Conservation (phyloP, 805 yeast genomes). For the Candida mattraensis region DNA sequence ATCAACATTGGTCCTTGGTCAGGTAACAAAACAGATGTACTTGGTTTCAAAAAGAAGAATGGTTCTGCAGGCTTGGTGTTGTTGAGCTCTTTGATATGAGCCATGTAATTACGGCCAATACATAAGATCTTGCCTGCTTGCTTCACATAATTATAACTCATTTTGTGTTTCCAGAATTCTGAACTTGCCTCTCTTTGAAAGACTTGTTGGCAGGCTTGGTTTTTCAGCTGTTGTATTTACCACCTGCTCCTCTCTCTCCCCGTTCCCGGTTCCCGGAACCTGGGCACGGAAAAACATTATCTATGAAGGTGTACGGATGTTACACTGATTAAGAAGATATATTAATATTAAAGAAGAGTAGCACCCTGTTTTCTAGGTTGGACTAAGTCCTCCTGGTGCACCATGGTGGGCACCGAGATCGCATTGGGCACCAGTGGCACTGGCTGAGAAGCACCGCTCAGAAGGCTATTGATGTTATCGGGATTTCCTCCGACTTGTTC, state of each 20-base stretch:
- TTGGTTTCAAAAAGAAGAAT: constrained; percentile 89
- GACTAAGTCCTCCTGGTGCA: constrained; percentile 1
- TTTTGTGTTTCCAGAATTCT: too few relatives aligned
- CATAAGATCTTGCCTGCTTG: constrained; percentile 80
- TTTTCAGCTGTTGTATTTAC: too few relatives aligned
- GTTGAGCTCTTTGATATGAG: constrained; percentile 88
- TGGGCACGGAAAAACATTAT: too few relatives aligned
- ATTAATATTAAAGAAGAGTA: too few relatives aligned
- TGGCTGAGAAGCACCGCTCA: constrained; percentile 34
- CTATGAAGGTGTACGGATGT: too few relatives aligned
- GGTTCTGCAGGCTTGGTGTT: constrained; percentile 83
- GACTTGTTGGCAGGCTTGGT: not conserved
- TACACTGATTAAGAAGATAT: too few relatives aligned
- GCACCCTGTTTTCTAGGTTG: too few relatives aligned
- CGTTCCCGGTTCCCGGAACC: too few relatives aligned
- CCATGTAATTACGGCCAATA: constrained; percentile 97
- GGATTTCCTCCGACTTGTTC: constrained; percentile 49
- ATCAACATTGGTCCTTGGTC: constrained; percentile 74
- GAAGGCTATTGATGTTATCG: constrained; percentile 43
- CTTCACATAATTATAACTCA: constrained; percentile 54
- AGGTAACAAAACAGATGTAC: constrained; percentile 69
- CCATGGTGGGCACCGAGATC: constrained; percentile 1
- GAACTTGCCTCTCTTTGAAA: not conserved
- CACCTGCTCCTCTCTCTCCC: too few relatives aligned
- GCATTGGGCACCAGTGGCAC: constrained; percentile 18